Conservation (phyloP, 768 basidiomycete genomes). For the Kwoniella sp. region DNA sequence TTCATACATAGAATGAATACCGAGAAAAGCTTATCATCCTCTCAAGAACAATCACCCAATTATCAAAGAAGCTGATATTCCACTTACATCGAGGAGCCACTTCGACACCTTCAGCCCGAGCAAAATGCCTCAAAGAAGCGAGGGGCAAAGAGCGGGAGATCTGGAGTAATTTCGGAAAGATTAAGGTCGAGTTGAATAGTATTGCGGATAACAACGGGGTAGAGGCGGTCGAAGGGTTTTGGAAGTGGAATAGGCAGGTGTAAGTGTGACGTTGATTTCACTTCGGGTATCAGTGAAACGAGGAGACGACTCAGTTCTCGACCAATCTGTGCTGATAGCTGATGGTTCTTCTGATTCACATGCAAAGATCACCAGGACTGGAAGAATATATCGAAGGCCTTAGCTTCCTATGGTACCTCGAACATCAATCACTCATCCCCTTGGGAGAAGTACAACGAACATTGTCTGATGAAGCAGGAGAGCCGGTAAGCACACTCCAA, state of each 20-base stretch:
- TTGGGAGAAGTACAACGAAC: slow-evolving; percentile 65
- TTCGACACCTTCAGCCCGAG: slow-evolving; percentile 29
- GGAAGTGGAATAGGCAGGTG: slow-evolving; percentile 53
- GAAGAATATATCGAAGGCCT: slow-evolving; percentile 96
- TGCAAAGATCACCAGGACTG: slow-evolving; percentile 61
- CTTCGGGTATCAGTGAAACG: too few relatives aligned
- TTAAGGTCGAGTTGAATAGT: slow-evolving; percentile 58
- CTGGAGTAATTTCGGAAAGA: slow-evolving; percentile 64
- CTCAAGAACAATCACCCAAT: slow-evolving; percentile 78
- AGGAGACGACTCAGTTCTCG: too few relatives aligned
- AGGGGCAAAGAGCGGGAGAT: slow-evolving; percentile 69
- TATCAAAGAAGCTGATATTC: slow-evolving; percentile 93
- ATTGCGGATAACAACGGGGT: slow-evolving; percentile 12
- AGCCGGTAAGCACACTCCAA: slow-evolving; percentile 62
- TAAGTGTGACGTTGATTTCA: slow-evolving; percentile 34
- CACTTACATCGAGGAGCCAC: slow-evolving; percentile 73
- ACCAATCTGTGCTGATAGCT: too few relatives aligned
- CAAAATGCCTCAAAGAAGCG: slow-evolving; percentile 52
- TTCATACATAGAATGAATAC: slow-evolving; percentile 67
- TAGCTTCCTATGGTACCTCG: slow-evolving; percentile 82
- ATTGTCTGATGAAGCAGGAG: slow-evolving; percentile 65
- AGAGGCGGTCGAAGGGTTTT: slow-evolving; percentile 24
- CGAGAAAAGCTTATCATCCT: slow-evolving; percentile 91
- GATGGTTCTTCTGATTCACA: too few relatives aligned
- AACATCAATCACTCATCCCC: slow-evolving; percentile 68